phyloP scores from a whole-genome alignment of 2,329 filamentous ascomycete species.

The Hyphodiscus sp. region DNA sequence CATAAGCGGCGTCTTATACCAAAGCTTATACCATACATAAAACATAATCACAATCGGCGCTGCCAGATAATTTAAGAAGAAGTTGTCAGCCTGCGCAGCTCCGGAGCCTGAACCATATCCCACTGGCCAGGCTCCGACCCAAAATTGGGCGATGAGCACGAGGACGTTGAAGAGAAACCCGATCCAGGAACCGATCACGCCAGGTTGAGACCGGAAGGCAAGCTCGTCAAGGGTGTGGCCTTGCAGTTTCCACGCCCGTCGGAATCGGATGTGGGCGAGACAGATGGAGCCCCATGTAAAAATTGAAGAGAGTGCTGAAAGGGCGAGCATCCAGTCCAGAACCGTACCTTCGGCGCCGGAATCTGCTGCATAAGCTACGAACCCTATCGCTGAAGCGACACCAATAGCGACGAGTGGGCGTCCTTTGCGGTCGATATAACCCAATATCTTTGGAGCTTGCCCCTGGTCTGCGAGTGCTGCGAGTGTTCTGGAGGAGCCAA shows the following conservation, averaged over 20 bases:
- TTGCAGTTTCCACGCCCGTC: slow-evolving; percentile 64
- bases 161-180: slow-evolving; percentile 70
- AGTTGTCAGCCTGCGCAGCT: slow-evolving; percentile 49
- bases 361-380: slow-evolving; percentile 72
- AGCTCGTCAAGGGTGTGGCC: slow-evolving; percentile 70
- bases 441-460: slow-evolving; percentile 70
- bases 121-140: slow-evolving; percentile 75
- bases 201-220: slow-evolving; percentile 74
- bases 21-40: slow-evolving; percentile 71
- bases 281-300: slow-evolving; percentile 84
- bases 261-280: slow-evolving; percentile 88
- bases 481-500: slow-evolving; percentile 83
- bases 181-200: slow-evolving; percentile 72
- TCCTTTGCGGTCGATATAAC: slow-evolving; percentile 77
- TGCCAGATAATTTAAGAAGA: slow-evolving; percentile 69
- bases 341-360: slow-evolving; percentile 46
- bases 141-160: slow-evolving; percentile 79
- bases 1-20: slow-evolving; percentile 62
- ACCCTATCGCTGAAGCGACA: slow-evolving; percentile 59
- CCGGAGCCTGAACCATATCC: slow-evolving; percentile 42
- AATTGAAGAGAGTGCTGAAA: slow-evolving; percentile 66
- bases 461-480: slow-evolving; percentile 83
- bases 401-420: slow-evolving; percentile 70
- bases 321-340: slow-evolving; percentile 73
- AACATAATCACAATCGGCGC: slow-evolving; percentile 61